Base-by-base conservation (phyloP, 306 rosid species). In the Comarum palustre region DNA sequence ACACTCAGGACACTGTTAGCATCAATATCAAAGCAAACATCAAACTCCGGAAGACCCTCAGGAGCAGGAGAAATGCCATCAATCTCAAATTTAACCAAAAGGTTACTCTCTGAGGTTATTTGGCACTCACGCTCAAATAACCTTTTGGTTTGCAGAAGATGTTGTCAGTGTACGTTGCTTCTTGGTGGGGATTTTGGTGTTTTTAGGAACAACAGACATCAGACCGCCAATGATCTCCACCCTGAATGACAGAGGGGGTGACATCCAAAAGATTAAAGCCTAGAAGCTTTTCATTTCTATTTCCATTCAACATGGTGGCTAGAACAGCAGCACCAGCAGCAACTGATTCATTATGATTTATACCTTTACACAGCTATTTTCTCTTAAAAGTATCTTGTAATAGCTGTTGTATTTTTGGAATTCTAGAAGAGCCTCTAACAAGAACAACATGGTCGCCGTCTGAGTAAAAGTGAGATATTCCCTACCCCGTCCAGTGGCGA, bases 221-320 rank as follows among this genome's bases (percentile, higher is more conserved):
- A 39, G 27, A 54, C 22, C 6, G 1, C 5, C 2, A 6, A 1
- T 31, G 1, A 39, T 16, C 5, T 1, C 14, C 43, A 66, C 22
- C 62, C 32, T 36, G 0, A 57, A 36, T 12, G 62, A 57, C 3
- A 57, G 34, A n/a, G 3, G 62, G 17, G 17, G 62, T 57, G 62
- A 57, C 36, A 57, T 57, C 62, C 34, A 57, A 57, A 17, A 57
- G 62, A 57, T 17, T 43, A 10, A 61, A 62, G 46, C 14, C 36
- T 24, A 12, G 62, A 57, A 57, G 62, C 16, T 55, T 55, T 0
- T 0, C 62, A 24, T 11, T 24, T 11, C 7, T 4, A 4, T 4
- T 4, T 5, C 20, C 61, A 62, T 22, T 65, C 79, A 62, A 59
- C 38, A 34, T 51, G 68, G 34, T 67, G 20, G 66, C 62, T 57